Base-by-base conservation (phyloP, 768 basidiomycete genomes). In the Leccinellum albellum region DNA sequence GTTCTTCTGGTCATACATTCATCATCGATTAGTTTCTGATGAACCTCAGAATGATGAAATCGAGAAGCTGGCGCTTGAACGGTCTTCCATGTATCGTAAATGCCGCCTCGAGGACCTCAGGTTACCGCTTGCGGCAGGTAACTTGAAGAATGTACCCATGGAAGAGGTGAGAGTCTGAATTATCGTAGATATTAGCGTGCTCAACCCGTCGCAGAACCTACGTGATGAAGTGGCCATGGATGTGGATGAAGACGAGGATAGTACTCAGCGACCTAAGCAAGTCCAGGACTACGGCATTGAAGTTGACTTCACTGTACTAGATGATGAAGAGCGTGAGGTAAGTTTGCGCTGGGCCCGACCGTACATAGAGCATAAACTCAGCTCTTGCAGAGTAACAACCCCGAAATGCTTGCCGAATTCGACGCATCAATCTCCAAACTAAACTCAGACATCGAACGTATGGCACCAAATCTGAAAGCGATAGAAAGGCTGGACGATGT, bases 381-480 rank as follows among this genome's bases (percentile, higher is more conserved):
- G 29, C 26, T 42, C 13, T 49, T 23, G 13, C 69, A 89, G 80
- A 84, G 84, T 63, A 84, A 84, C 26, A 78, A 85, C 8, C 74
- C 80, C 1, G 87, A 87, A 31, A 78, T 79, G 8, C 77, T 86
- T n/a, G 80, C 85, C 17, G 83, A 88, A 59, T 79, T 94, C 28
- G 93, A 96, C 56, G 79, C 85, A 29, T 78, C 82, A 31, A 85
- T 97, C 40, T 65, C 79, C 8, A 89, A 87, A 65, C 74, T 94
- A 26, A 83, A 77, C 52, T 73, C 78, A 12, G 95, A 98, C 61
- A 94, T 98, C 51, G 93, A 95, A 64, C 82, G 84, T 51, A 91
- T 98, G 87, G 91, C 93, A 1, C 95, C 96, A 12, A 99, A 98
- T 69, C 79, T 98, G 83, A 98, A 98, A 71, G 96, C 96, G 0